Percentiles rank a stretch among this genome's conserved stretches.
These are phyloP conservation scores for Saccharomycopsis sp. DNA, from an alignment of 805 yeast genomes.

Conservation along the genomic window DNA sequence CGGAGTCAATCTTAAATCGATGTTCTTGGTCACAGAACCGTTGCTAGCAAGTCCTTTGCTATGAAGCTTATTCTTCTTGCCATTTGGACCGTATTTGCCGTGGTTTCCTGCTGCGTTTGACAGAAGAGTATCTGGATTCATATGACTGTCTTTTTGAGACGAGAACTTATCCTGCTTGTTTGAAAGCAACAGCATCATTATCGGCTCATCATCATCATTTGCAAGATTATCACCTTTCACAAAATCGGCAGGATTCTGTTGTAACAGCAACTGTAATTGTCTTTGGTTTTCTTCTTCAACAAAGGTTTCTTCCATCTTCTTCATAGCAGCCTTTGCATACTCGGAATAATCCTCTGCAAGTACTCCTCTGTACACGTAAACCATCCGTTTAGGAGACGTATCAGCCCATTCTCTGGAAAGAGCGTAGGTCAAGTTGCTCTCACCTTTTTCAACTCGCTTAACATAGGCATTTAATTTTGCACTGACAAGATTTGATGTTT, in stretches of 20 bases:
- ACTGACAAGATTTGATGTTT: slow-evolving; percentile 72
- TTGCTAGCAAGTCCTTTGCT: not conserved
- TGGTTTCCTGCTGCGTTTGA: not conserved
- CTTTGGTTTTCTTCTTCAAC: slow-evolving; percentile 30
- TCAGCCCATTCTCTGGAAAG: slow-evolving; percentile 87
- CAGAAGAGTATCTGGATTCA: not conserved
- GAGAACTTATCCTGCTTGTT: not conserved
- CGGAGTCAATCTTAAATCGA: slow-evolving; percentile 36
- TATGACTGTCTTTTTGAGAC: not conserved
- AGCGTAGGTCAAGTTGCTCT: slow-evolving; percentile 62
- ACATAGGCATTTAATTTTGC: slow-evolving; percentile 84
- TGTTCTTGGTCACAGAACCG: slow-evolving; percentile 17
- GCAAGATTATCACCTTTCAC: slow-evolving; percentile 16
- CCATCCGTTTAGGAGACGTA: slow-evolving; percentile 85
- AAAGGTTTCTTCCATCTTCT: slow-evolving; percentile 24
- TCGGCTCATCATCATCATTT: slow-evolving; percentile 1
- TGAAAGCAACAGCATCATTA: not conserved
- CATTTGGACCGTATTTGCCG: not conserved
- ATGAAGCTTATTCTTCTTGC: not conserved
- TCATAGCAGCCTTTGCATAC: slow-evolving; percentile 62
- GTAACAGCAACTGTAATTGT: not conserved
- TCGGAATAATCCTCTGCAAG: slow-evolving; percentile 68
- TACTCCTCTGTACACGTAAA: slow-evolving; percentile 75
- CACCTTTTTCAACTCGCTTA: slow-evolving; percentile 80
- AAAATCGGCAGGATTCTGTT: not conserved